Percentiles rank a stretch among this genome's conserved stretches.
Evolutionary conservation across 352 stramenopile species (phyloP).

Genomic region (Phytopythium montanum): DNA sequence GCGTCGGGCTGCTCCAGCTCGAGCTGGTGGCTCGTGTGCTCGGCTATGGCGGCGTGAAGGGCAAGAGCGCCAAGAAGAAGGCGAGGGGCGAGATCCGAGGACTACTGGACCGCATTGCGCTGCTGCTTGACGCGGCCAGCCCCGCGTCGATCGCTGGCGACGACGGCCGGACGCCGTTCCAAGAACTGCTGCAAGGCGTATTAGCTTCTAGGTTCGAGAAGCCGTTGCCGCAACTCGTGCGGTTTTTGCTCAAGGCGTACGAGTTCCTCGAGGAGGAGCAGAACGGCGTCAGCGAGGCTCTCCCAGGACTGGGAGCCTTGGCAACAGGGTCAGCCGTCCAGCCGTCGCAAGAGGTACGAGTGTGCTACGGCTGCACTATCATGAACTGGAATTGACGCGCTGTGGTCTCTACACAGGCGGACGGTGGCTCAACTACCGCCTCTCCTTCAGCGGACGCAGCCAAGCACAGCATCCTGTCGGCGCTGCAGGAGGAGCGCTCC

Average conservation of each 20-base stretch:
- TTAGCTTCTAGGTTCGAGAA: conserved; percentile 37
- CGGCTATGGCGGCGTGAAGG: conserved; percentile 23
- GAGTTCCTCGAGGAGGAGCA: conserved; percentile 54
- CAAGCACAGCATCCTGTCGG: conserved; percentile 60
- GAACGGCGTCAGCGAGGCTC: background rate
- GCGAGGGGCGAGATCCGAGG: conserved; percentile 60
- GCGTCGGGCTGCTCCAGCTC: conserved; percentile 51
- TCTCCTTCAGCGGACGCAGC: background rate
- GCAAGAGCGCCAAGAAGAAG: conserved; percentile 29
- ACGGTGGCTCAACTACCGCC: background rate
- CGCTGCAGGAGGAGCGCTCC: conserved; percentile 52
- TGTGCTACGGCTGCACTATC: too few relatives aligned
- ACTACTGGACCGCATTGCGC: conserved; percentile 67
- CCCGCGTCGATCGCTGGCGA: conserved; percentile 57
- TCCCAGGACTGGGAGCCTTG: background rate
- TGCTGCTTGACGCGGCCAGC: conserved; percentile 71
- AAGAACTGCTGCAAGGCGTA: conserved; percentile 54
- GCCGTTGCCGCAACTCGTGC: conserved; percentile 43
- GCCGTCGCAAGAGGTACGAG: background rate
- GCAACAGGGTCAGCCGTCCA: background rate
- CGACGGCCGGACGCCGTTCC: conserved; percentile 70
- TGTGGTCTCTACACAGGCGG: background rate
- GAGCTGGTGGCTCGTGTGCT: conserved; percentile 61
- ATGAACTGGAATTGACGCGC: background rate
- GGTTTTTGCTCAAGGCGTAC: conserved; percentile 43